Base-by-base conservation (phyloP, 1,139 yeast species). In the Pichia kudriavzevii region DNA sequence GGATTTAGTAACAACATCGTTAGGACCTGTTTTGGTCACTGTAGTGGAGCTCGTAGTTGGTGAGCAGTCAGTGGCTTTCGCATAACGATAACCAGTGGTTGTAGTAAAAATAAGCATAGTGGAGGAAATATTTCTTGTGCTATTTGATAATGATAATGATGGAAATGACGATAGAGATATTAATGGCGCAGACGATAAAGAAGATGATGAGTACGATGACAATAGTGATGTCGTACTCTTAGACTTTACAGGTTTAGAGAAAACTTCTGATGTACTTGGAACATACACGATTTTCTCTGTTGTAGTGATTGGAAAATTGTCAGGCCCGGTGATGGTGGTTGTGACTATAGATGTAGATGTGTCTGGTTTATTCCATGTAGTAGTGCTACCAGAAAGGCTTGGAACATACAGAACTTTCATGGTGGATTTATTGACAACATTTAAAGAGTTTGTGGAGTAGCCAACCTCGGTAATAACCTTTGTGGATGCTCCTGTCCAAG, bases 1-100 rank as follows among this genome's bases (percentile, higher is more conserved):
- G 9, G 31, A 26, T 20, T 29, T 23, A 3, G 36, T 34, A 18
- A 34, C n/a, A n/a, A 24, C 37, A 17, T 19, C 24, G 22, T 30
- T 24, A 1, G 34, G 17, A 7, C 26, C 32, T n/a, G 30, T 34
- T 11, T 15, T 25, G 9, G 18, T 12, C 8, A 12, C 4, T 1
- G 12, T 17, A 4, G 33, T 9, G 12, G 29, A 18, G 3, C 17
- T 16, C 5, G 31, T 4, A 17, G n/a, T 4, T 10, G 22, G 9
- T n/a, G 10, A 4, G 23, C 26, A 30, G n/a, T 22, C 28, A 11
- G 12, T n/a, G 4, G 32, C 11, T n/a, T 4, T 8, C 3, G 27
- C 12, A 9, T 28, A 23, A 7, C 16, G 12, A 9, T 18, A 10
- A 28, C 31, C 20, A 11, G 20, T 25, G n/a, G 31, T 20, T 4